phyloP scores from a whole-genome alignment of 345 rosid species.

The Moricandia arvensis region DNA sequence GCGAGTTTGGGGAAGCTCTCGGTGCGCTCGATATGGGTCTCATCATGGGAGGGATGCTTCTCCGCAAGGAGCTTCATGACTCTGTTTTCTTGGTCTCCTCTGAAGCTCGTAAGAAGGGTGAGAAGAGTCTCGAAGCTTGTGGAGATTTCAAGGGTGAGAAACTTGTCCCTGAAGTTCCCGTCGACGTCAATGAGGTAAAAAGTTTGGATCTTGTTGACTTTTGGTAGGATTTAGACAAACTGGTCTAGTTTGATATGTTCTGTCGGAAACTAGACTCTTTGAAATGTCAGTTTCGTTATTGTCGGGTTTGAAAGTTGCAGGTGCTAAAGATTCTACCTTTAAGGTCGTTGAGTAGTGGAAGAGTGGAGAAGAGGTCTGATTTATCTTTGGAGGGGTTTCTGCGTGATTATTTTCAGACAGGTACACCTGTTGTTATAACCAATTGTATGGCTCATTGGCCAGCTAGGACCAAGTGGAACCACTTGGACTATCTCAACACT shows the following conservation, averaged over 20 bases:
- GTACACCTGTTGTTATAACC: conserved; percentile 78
- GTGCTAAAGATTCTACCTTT: conserved; percentile 46
- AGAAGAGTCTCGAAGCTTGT: conserved; percentile 27
- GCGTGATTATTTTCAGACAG: conserved; percentile 58
- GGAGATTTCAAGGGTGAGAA: conserved; percentile 23
- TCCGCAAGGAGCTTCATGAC: conserved; percentile 70
- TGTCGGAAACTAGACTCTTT: neutral
- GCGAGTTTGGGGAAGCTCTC: conserved; percentile 70
- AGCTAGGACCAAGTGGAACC: conserved; percentile 84
- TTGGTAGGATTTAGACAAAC: neutral
- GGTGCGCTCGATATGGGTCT: conserved; percentile 87
- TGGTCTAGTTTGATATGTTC: neutral
- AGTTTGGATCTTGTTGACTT: conserved; percentile 15
- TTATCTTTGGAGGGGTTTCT: conserved; percentile 85
- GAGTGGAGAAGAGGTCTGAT: conserved; percentile 72
- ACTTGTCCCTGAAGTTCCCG: conserved; percentile 49
- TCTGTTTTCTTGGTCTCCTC: conserved; percentile 48
- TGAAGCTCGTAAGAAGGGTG: conserved; percentile 41
- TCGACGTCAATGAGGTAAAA: conserved; percentile 63
- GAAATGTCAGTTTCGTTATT: neutral
- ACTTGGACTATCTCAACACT: conserved; percentile 63
- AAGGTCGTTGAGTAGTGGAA: conserved; percentile 57
- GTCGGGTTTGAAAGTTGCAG: conserved; percentile 8
- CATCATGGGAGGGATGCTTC: conserved; percentile 88
- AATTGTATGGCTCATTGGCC: conserved; percentile 97